A percentile compares a stretch with the other conserved stretches of the same genome.
These are phyloP conservation scores for Erodium moschatum DNA, from an alignment of 441 rosid genomes.

Conservation along the genomic window DNA sequence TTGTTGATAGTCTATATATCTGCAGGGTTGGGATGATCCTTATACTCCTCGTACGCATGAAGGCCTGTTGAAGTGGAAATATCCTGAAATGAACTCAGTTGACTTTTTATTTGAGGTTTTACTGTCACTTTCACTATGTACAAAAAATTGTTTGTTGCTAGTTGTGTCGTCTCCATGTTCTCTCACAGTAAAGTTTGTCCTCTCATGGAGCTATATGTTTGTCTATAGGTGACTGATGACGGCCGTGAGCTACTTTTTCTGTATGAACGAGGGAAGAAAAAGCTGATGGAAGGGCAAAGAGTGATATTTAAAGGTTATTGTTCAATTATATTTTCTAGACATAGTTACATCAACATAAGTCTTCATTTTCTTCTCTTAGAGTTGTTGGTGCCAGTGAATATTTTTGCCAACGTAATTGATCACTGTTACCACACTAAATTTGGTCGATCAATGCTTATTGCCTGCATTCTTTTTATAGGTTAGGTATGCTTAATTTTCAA, in stretches of 20 bases:
- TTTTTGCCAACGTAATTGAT: neutral
- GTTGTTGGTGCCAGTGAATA: neutral
- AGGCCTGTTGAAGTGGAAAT: slow-evolving; percentile 97
- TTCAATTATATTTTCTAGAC: neutral
- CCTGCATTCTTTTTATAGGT: too few species aligned
- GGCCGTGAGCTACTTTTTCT: slow-evolving; percentile 54
- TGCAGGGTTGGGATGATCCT: slow-evolving; percentile 98
- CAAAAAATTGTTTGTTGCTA: slow-evolving; percentile 7
- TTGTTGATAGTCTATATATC: slow-evolving; percentile 17
- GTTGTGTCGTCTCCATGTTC: slow-evolving; percentile 10
- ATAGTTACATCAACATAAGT: too few species aligned
- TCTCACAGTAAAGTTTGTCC: slow-evolving; percentile 3
- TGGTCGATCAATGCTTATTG: neutral
- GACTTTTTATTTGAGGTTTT: slow-evolving; percentile 85
- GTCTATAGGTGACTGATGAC: slow-evolving; percentile 49
- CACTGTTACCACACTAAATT: neutral
- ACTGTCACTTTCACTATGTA: slow-evolving; percentile 7
- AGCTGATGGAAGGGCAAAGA: slow-evolving; percentile 63
- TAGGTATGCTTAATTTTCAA: too few species aligned
- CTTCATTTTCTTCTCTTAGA: neutral
- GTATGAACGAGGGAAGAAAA: slow-evolving; percentile 75
- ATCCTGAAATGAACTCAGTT: slow-evolving; percentile 87
- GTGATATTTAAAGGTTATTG: slow-evolving; percentile 66
- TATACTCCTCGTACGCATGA: slow-evolving; percentile 92
- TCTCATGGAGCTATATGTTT: slow-evolving; percentile 11